A percentile compares a stretch with the other conserved stretches of the same genome.
Evolutionary conservation across 1,284 basidiomycete genomes (phyloP).

Genomic region (Microbotryum violaceum): DNA sequence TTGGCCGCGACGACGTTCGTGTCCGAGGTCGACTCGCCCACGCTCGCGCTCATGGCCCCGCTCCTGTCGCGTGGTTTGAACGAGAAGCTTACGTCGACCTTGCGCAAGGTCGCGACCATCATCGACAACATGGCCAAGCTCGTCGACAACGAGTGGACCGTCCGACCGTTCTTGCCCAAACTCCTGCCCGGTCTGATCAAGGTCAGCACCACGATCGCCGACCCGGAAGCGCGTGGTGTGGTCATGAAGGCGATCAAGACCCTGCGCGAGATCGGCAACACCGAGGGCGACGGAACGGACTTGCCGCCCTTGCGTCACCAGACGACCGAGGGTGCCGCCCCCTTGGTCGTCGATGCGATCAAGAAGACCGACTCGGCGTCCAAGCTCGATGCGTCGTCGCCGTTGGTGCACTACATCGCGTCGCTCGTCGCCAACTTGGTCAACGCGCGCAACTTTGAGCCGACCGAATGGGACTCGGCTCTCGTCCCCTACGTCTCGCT

Average conservation of each 20-base stretch:
- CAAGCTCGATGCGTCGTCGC: constrained; percentile 47
- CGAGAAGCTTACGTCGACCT: constrained; percentile 90
- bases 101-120: constrained; percentile 95
- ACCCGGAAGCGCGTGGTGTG: constrained; percentile 89
- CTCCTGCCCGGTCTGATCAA: constrained; percentile 91
- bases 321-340: constrained; percentile 58
- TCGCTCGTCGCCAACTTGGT: constrained; percentile 74
- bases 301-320: constrained; percentile 72
- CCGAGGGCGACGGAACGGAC: constrained; percentile 71
- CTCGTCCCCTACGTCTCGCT: constrained; percentile 71
- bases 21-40: constrained; percentile 98
- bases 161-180: constrained; percentile 93
- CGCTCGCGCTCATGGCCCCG: constrained; percentile 97
- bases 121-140: constrained; percentile 98
- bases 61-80: constrained; percentile 89
- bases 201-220: constrained; percentile 82
- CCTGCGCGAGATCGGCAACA: constrained; percentile 84
- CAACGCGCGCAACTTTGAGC: constrained; percentile 85
- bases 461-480: constrained; percentile 70
- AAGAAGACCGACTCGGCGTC: constrained; percentile 61
- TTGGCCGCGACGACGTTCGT: constrained; percentile 99
- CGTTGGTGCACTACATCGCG: constrained; percentile 63
- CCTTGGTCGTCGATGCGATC: constrained; percentile 65
- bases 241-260: constrained; percentile 82
- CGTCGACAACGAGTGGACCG: constrained; percentile 88